Conservation (phyloP, 345 rosid species). For the Salix udensis region DNA sequence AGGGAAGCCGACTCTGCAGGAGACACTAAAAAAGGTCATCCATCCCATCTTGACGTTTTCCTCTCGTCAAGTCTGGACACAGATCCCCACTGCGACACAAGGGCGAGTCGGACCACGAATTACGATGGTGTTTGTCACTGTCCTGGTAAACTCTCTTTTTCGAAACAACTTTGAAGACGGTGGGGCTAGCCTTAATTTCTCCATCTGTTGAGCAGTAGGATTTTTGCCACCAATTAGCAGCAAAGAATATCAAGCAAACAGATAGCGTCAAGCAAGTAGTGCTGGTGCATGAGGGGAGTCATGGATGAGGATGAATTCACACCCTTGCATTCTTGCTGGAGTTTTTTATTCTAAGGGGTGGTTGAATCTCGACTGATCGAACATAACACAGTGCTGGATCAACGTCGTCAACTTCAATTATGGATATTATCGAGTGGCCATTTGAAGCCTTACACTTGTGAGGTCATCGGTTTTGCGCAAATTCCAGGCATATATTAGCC, state of each 20-base stretch:
- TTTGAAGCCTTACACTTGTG: conserved; percentile 18
- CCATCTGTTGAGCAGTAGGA: conserved; percentile 6
- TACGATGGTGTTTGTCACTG: conserved; percentile 12
- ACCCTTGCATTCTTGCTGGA: conserved; percentile 9
- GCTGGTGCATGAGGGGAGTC: not conserved
- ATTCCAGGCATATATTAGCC: not conserved
- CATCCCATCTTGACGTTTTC: conserved; percentile 24
- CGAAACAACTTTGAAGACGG: conserved; percentile 6
- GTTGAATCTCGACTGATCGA: conserved; percentile 5
- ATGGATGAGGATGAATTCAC: conserved; percentile 3
- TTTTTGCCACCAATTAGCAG: conserved; percentile 9
- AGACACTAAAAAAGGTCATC: conserved; percentile 19
- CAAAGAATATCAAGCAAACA: conserved; percentile 21
- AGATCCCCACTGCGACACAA: conserved; percentile 7
- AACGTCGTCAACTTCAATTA: not conserved
- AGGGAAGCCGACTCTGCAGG: conserved; percentile 17
- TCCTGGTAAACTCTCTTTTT: conserved; percentile 3
- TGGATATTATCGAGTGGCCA: conserved; percentile 11
- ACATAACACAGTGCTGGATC: not conserved
- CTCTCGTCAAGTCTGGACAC: conserved; percentile 16
- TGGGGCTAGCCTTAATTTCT: conserved; percentile 2
- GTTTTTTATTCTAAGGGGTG: conserved; percentile 8
- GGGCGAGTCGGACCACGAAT: conserved; percentile 14
- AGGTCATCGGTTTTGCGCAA: conserved; percentile 12
- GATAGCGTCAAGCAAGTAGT: conserved; percentile 22